Percentiles rank a stretch among this genome's conserved stretches.
Evolutionary conservation across 1,139 yeast species (phyloP).

Genomic region (Meyerozyma carpophila): DNA sequence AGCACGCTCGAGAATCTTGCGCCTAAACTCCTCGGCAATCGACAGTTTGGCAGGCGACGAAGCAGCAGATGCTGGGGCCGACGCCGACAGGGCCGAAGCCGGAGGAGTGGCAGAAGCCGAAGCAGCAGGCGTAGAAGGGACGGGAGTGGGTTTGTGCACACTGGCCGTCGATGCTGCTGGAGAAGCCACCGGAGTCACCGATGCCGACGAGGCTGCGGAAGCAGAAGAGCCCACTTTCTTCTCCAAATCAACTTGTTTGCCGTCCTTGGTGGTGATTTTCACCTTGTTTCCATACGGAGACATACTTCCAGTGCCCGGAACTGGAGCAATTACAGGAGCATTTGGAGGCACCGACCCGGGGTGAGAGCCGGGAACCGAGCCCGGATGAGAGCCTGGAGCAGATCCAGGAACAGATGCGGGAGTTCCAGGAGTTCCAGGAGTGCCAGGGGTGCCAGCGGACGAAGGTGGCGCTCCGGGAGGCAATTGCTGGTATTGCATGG

Average conservation of each 20-base stretch:
- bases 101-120: conserved; percentile 10
- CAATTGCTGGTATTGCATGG: conserved; percentile 1
- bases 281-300: conserved; percentile 13
- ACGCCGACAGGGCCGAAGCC: background rate
- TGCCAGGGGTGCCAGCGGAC: conserved; percentile 1
- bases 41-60: conserved; percentile 3
- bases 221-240: conserved; percentile 30
- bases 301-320: conserved; percentile 1
- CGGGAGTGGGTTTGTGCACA: background rate
- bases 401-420: background rate
- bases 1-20: conserved; percentile 18
- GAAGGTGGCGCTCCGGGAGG: conserved; percentile 2
- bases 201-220: conserved; percentile 5
- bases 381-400: background rate
- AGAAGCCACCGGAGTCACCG: conserved; percentile 5
- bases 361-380: background rate
- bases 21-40: conserved; percentile 21
- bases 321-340: background rate
- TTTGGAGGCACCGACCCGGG: background rate
- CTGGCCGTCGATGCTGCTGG: conserved; percentile 4
- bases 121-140: conserved; percentile 5
- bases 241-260: conserved; percentile 42
- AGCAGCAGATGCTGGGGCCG: conserved; percentile 4
- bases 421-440: background rate
- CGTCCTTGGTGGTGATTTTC: conserved; percentile 42